Evolutionary conservation across 148 eudicot species (phyloP), one percentile per base, ranked within the genome.

Genomic region (Spergularia marina): DNA sequence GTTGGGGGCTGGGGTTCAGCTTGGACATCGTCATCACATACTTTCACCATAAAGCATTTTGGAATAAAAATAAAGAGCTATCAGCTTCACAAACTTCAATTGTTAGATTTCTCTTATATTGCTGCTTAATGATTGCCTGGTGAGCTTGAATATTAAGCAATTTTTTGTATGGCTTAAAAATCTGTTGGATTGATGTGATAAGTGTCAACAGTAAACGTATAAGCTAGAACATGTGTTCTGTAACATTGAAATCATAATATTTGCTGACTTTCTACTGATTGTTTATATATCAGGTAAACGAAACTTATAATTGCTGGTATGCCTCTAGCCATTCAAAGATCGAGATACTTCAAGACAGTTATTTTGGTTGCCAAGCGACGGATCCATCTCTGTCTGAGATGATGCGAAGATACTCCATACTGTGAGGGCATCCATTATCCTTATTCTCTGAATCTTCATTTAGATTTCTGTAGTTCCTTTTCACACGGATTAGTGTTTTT

Each of bases 291-390:
- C 74, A 96, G 99, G 98, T 96, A 69, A 96, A 96, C 78, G 87
- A 89, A 81, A 96, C 97, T 69, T 96, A 96, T 71, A 92, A 96
- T 74, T 96, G 99, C 85, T 92, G 94, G 97, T 96, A 96, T 85
- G 84, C 90, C 39, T 82, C 90, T 78, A 92, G 97, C 49, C 79
- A 82, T 41, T 86, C 94, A 70, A 91, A 87, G 82, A 90, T 96
- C 72, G 90, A 91, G 82, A 88, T 96, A 68, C 73, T 88, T 79
- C 82, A 82, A 49, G 89, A 87, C 73, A 85, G 85, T 73, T 83
- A 86, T 73, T 89, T 92, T 64, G 86, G 91, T 71, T 96, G 99
- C 86, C 91, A 85, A 70, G 88, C 89, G 39, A 83, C 86, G 69
- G 89, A 88, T 70, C 97, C 94, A 61, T 91, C 98, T 76, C 74